Evolutionary conservation across 495 filamentous ascomycete genomes (phyloP).

Genomic region (Aspergillus sclerotiicarbonarius): DNA sequence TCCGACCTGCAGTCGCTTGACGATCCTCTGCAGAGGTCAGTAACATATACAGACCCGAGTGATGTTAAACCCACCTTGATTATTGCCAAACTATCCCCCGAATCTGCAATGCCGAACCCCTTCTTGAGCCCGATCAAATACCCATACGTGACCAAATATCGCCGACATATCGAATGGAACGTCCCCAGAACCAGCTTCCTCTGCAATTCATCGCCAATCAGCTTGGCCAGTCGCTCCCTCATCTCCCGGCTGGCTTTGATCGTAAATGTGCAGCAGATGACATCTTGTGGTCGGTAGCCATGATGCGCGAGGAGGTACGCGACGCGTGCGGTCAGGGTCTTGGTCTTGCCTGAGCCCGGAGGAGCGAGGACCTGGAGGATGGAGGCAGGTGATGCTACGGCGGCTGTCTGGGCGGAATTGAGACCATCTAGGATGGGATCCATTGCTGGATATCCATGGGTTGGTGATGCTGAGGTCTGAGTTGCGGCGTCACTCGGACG

Average conservation of each 20-base stretch:
- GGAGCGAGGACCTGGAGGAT: constrained; percentile 90
- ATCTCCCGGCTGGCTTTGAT: constrained; percentile 97
- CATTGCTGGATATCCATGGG: constrained; percentile 24
- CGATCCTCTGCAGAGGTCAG: constrained; percentile 57
- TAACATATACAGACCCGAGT: not conserved
- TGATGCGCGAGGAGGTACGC: constrained; percentile 87
- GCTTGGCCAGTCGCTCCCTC: constrained; percentile 77
- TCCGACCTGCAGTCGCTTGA: constrained; percentile 66
- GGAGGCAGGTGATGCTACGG: constrained; percentile 74
- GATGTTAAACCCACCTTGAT: constrained; percentile 35
- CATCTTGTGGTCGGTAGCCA: constrained; percentile 79
- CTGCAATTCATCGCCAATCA: constrained; percentile 76
- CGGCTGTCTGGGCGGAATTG: constrained; percentile 79
- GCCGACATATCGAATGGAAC: constrained; percentile 89
- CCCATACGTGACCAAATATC: constrained; percentile 85
- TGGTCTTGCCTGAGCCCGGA: constrained; percentile 89
- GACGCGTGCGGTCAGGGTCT: constrained; percentile 90
- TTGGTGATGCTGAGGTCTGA: not conserved
- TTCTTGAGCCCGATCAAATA: constrained; percentile 76
- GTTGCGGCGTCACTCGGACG: not conserved
- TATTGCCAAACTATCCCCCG: constrained; percentile 71
- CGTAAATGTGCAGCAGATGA: constrained; percentile 97
- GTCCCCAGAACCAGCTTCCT: constrained; percentile 84
- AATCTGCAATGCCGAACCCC: constrained; percentile 94
- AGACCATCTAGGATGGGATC: constrained; percentile 68